phyloP scores from a whole-genome alignment of 208 protist genomes.

The Angomonas ambiguus region DNA sequence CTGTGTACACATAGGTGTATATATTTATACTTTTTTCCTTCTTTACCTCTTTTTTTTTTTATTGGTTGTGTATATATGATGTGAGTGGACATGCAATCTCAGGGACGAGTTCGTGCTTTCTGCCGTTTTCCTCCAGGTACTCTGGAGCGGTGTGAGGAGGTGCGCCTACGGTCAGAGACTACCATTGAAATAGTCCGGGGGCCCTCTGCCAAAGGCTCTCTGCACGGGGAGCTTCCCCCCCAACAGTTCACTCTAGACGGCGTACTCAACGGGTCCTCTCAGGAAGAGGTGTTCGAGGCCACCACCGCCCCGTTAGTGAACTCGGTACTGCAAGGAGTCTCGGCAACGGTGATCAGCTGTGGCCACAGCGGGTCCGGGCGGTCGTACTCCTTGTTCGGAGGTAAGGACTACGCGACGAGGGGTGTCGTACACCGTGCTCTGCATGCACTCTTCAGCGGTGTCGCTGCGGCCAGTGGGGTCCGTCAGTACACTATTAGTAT shows the following conservation, averaged over 20 bases:
- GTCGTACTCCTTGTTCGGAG: constrained; percentile 73
- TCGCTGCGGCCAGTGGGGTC: constrained; percentile 27
- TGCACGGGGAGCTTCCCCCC: not conserved
- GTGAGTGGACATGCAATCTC: not conserved
- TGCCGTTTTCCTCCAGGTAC: not conserved
- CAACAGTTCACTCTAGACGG: constrained; percentile 62
- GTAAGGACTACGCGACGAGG: constrained; percentile 18
- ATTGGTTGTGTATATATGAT: not conserved
- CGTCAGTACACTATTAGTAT: constrained; percentile 42
- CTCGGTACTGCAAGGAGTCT: constrained; percentile 29
- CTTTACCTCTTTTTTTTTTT: constrained; percentile 5
- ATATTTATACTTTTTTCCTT: constrained; percentile 13
- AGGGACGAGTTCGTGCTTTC: constrained; percentile 1
- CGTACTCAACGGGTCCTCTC: constrained; percentile 47
- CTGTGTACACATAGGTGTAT: no score
- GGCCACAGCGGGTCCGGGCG: constrained; percentile 77
- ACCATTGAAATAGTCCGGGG: not conserved
- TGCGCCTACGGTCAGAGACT: not conserved
- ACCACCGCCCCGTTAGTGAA: constrained; percentile 21
- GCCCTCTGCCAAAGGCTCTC: not conserved
- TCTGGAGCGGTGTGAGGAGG: not conserved
- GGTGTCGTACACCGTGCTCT: constrained; percentile 70
- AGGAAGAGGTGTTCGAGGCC: constrained; percentile 51
- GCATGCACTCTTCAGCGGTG: constrained; percentile 52
- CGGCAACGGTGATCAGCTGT: constrained; percentile 71